Percentiles rank a stretch among this genome's conserved stretches.
Evolutionary conservation across 2,329 filamentous ascomycete genomes (phyloP).

Genomic region (Gnomoniopsis smithogilvyi): DNA sequence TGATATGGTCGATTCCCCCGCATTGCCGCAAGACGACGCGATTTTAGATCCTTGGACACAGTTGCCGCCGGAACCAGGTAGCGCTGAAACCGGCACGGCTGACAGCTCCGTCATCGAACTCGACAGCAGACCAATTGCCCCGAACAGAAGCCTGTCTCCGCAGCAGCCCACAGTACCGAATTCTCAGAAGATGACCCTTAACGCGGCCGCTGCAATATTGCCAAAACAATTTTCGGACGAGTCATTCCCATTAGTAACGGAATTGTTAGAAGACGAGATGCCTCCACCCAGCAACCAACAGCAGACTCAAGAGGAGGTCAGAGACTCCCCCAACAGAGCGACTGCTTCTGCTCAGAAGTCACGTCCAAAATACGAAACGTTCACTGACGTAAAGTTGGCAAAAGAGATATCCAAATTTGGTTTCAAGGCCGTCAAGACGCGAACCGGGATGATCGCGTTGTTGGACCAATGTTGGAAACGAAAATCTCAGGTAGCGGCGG

Average conservation of each 20-base stretch:
- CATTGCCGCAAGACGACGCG: constrained; percentile 21
- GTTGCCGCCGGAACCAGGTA: constrained; percentile 17
- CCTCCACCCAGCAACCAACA: constrained; percentile 31
- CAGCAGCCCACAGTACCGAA: constrained; percentile 7
- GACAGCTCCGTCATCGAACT: constrained; percentile 11
- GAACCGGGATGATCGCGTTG: constrained; percentile 66
- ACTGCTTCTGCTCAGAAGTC: constrained; percentile 13
- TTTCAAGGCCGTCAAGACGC: constrained; percentile 68
- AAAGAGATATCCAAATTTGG: constrained; percentile 62
- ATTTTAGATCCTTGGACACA: constrained; percentile 28
- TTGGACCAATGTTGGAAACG: constrained; percentile 70
- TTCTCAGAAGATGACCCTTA: constrained; percentile 18
- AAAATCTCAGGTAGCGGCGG: constrained; percentile 35
- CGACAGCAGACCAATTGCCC: neutral
- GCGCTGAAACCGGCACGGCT: neutral
- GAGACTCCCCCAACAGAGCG: neutral
- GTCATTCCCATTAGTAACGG: constrained; percentile 2
- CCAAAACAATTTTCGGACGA: neutral
- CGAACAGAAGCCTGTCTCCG: neutral
- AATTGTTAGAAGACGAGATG: constrained; percentile 20
- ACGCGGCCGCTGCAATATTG: neutral
- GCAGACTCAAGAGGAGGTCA: constrained; percentile 23
- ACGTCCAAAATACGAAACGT: constrained; percentile 57
- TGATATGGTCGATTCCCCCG: constrained; percentile 50
- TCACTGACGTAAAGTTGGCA: constrained; percentile 60